Evolutionary conservation across 192 early-diverging fungal species (phyloP).

Genomic region (Rhizophagus clarus): DNA sequence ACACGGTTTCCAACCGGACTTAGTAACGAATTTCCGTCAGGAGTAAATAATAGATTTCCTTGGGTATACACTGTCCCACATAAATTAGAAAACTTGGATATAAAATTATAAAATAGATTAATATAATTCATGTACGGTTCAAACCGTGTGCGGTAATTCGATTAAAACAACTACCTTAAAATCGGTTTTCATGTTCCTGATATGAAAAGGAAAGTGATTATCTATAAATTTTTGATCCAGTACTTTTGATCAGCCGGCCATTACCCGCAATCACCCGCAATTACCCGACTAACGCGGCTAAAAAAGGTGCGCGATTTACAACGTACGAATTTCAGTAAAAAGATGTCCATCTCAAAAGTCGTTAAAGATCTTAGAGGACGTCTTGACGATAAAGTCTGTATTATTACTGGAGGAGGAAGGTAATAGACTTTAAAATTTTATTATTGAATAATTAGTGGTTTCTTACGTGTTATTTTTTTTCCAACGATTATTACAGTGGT

Average conservation of each 20-base stretch:
- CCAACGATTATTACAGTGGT: constrained; percentile 53
- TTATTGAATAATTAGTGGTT: no score
- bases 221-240: no score
- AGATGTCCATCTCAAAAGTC: constrained; percentile 6
- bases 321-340: not conserved
- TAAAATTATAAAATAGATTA: not conserved
- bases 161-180: constrained; percentile 40
- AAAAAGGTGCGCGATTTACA: no score
- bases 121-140: not conserved
- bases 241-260: no score
- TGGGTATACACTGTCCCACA: constrained; percentile 96
- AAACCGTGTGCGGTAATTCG: no score
- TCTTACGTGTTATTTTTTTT: not conserved
- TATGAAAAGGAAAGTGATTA: not conserved
- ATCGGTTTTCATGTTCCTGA: constrained; percentile 40
- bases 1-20: constrained; percentile 98
- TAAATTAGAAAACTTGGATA: constrained; percentile 88
- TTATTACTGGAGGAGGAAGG: constrained; percentile 83
- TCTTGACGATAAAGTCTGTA: constrained; percentile 72
- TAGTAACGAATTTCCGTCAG: constrained; percentile 90
- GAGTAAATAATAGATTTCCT: constrained; percentile 95
- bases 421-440: constrained; percentile 35
- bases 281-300: no score
- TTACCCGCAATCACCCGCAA: no score
- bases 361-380: constrained; percentile 37